Conservation (phyloP, 805 yeast species). For the Geotrichum ghanense region DNA sequence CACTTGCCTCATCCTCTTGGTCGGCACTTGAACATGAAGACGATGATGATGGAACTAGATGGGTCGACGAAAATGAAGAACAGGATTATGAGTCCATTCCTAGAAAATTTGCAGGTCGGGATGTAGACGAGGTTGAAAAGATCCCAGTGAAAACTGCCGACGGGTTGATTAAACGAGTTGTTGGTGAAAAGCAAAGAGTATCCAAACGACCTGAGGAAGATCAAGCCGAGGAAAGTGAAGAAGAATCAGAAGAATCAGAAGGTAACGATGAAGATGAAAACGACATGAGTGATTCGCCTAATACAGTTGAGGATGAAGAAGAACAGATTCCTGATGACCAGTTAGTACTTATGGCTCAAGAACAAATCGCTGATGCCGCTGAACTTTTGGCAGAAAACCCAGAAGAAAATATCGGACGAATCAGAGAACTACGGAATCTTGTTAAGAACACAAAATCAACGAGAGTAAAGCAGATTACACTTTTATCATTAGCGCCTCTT, state of each 20-base stretch:
- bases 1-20: constrained; percentile 10
- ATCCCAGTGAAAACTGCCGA: constrained; percentile 68
- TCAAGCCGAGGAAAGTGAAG: constrained; percentile 19
- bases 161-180: constrained; percentile 65
- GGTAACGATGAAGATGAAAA: constrained; percentile 22
- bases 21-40: constrained; percentile 2
- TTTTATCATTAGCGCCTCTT: constrained; percentile 71
- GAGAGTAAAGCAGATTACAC: constrained; percentile 45
- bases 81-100: constrained; percentile 71
- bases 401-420: constrained; percentile 61
- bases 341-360: constrained; percentile 52
- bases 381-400: constrained; percentile 75
- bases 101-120: constrained; percentile 34
- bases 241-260: constrained; percentile 13
- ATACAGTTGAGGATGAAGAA: constrained; percentile 23
- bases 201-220: constrained; percentile 18
- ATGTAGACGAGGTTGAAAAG: constrained; percentile 44
- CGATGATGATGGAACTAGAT: constrained; percentile 3
- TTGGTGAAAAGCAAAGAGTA: constrained; percentile 22
- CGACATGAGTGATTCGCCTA: constrained; percentile 18
- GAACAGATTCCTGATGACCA: constrained; percentile 38
- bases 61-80: constrained; percentile 46
- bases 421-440: constrained; percentile 38
- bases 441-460: constrained; percentile 38
- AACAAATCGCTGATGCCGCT: constrained; percentile 73